Base-by-base conservation (phyloP, 345 rosid species). In the Fremontodendron californicum region DNA sequence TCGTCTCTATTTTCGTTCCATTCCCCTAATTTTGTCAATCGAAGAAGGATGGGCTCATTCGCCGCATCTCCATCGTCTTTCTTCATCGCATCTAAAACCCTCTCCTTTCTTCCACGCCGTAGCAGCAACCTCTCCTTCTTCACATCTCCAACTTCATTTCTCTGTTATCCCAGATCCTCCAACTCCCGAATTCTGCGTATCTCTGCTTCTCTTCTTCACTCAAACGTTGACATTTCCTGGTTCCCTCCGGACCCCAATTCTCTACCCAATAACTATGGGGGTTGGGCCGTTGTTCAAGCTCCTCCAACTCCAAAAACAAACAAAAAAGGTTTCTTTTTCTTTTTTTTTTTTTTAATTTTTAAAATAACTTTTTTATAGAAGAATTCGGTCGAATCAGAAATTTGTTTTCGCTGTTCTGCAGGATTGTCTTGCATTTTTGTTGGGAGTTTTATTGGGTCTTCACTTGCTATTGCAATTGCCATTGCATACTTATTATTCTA, bases 401-500 rank as follows among this genome's bases (percentile, higher is more conserved):
- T 43, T 63, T 9, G 54, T 25, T 79, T 52, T 37, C 23, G n/a
- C 40, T 70, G 23, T 43, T 31, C 23, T 66, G 69, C 84, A 94
- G 98, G 90, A 11, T 84, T 87, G 76, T 55, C 86, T 19, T 40
- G 66, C 16, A 54, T 88, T 78, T 75, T 87, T 39, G 73, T 92
- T 65, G 83, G 81, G 73, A 89, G 87, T 37, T 19, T 69, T 25
- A 73, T 86, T 73, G 94, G 95, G 81, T 78, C 86, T 23, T 87
- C 90, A 19, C 78, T 87, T 27, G 90, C 83, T 45, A 63, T 87
- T 71, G 67, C 87, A 12, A 81, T 92, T 40, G 90, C 89, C 63
- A 1, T 90, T 71, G 91, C 91, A 73, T 94, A 84, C 78, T 84
- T 89, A 58, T 85, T 91, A 8, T 78, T 90, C 75, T 85, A 87